Evolutionary conservation across 208 protist genomes (phyloP), one percentile per base, ranked within the genome.

Genomic region (Plasmodiophora brassicae): DNA sequence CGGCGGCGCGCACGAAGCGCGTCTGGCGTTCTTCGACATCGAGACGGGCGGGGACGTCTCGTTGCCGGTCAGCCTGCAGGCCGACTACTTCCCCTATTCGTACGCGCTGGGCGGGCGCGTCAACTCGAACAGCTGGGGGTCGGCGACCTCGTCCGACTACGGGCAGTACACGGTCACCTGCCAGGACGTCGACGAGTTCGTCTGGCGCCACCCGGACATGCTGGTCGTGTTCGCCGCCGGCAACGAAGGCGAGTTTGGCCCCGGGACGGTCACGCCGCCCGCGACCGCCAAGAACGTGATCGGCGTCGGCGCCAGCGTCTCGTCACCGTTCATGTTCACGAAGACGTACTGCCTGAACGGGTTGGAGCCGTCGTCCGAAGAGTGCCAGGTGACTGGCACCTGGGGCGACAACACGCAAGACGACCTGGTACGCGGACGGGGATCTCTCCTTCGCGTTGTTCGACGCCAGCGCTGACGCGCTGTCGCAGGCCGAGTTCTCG

Each of bases 191-290:
- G 87, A 89, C 57, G 0, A 10, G 14, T 89, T 89, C 71, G 1
- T 88, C 5, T 89, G 8, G 1, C 32, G 46, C 8, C 25, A 71
- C 57, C 72, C 72, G 0, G 87, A 89, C 45, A 35, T 50, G 20
- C 1, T 89, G 8, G 1, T 89, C 1, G 1, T 89, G 43, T 89
- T 89, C 32, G 72, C 87, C 22, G 87, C 78, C 85, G 87, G 87
- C 25, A 89, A 89, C 25, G 5, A 0, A 28, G 87, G 87, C 32
- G n/a, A 25, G 38, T 0, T 0, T 36, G 86, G 86, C 1, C 28
- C 46, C 0, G 25, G n/a, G 8, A 86, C n/a, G 22, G 28, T 89
- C 5, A 14, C 38, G 1, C 14, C 38, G 20, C 87, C 87, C 0
- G 72, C 78, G 32, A 53, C 39, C 0, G 10, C 38, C 20, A 89